phyloP scores from a whole-genome alignment of 495 filamentous ascomycete species.

The Aspergillus campestris region DNA sequence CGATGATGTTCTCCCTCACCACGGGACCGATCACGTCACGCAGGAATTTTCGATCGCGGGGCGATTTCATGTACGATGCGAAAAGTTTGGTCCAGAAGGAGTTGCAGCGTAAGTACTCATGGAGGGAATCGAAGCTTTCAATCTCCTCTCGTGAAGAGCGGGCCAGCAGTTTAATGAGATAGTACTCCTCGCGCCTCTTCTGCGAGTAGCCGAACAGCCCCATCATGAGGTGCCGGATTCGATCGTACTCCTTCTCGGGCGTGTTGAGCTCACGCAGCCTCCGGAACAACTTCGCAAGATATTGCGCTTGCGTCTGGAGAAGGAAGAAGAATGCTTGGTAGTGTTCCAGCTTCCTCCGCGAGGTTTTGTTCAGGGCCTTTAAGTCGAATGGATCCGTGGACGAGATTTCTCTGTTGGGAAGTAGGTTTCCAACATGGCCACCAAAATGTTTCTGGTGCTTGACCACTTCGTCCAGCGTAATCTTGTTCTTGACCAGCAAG shows the following conservation, averaged over 20 bases:
- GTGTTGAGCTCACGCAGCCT: conserved; percentile 75
- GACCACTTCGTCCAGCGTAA: conserved; percentile 95
- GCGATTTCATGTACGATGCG: conserved; percentile 80
- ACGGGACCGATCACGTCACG: conserved; percentile 74
- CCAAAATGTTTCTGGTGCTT: conserved; percentile 96
- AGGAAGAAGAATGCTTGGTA: conserved; percentile 98
- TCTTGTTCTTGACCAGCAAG: conserved; percentile 97
- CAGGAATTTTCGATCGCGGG: conserved; percentile 86
- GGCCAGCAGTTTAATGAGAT: conserved; percentile 81
- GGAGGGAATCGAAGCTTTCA: conserved; percentile 59
- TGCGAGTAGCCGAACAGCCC: conserved; percentile 95
- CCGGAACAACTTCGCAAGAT: conserved; percentile 81
- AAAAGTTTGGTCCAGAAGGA: conserved; percentile 91
- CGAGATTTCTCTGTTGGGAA: conserved; percentile 78
- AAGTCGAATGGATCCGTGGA: conserved; percentile 92
- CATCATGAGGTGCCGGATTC: conserved; percentile 91
- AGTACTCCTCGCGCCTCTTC: conserved; percentile 94
- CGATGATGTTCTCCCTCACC: conserved; percentile 80
- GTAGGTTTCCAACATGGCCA: conserved; percentile 75
- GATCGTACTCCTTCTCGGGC: conserved; percentile 84
- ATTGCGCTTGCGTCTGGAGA: conserved; percentile 92
- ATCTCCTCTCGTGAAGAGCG: conserved; percentile 82
- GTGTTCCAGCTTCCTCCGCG: conserved; percentile 84
- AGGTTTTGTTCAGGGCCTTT: conserved; percentile 95
- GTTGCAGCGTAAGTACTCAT: conserved; percentile 82